Evolutionary conservation across 768 basidiomycete genomes (phyloP), one percentile per base, ranked within the genome.

Genomic region (Myochromella boudieri): DNA sequence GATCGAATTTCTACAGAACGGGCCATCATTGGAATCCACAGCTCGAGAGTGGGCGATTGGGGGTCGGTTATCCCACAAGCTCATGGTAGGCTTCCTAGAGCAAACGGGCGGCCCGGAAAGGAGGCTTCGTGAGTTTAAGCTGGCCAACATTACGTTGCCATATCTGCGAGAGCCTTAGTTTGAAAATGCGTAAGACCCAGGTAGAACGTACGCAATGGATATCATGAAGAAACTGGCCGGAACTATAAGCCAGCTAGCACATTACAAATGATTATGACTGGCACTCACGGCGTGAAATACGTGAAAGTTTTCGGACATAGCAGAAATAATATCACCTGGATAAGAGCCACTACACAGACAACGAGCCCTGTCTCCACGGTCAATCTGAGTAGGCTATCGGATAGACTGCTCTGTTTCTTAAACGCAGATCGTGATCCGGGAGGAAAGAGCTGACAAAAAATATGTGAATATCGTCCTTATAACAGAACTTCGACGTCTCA

Each of bases 291-390:
- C 24, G 53, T 38, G 29, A 56, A 52, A 42, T 59, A 55, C 17
- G 57, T 29, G 24, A 54, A 38, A 42, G 45, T 58, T 28, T 48
- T 37, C 14, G 49, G 47, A 32, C 54, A 54, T 4, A 44, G 39
- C 17, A 56, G 34, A 42, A 56, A 59, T 22, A 60, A 48, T 5
- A 59, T 42, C 15, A 59, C 38, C 36, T 60, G 55, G 6, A 51
- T 37, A 20, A 49, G 21, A 8, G 57, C 48, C 21, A 45, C 57
- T 21, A 57, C 34, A 6, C 59, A 48, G 24, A 51, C 53, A 14
- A 53, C 39, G 51, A 62, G 48, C 9, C 58, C 59, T 33, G 54
- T 62, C 34, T 62, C 58, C 15, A 62, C 44, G n/a, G 53, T 54
- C 25, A 58, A 37, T 15, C 41, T 49, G 26, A 54, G 49, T 22